A percentile compares a stretch with the other conserved stretches of the same genome.
These are phyloP conservation scores for Cyathus striatus DNA, from an alignment of 768 basidiomycete genomes.

Conservation along the genomic window DNA sequence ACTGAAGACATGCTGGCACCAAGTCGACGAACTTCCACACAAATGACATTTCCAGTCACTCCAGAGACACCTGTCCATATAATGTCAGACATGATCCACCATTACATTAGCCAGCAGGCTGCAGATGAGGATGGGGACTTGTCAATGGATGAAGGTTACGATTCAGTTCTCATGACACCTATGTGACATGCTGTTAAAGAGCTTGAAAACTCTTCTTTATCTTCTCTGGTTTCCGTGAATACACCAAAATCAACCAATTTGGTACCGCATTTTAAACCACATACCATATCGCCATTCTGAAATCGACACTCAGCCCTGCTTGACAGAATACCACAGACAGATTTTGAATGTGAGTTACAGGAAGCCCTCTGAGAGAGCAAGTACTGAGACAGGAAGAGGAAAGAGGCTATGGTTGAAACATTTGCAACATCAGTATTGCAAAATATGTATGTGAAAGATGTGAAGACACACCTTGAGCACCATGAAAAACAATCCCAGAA, in stretches of 20 bases:
- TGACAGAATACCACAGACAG: not conserved
- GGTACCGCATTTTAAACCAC: slow-evolving; percentile 3
- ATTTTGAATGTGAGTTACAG: not conserved
- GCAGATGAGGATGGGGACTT: not conserved
- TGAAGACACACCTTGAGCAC: not conserved
- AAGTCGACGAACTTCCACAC: slow-evolving; percentile 12
- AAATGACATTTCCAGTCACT: slow-evolving; percentile 10
- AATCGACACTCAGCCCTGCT: not conserved
- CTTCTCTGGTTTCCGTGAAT: not conserved
- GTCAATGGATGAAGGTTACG: not conserved
- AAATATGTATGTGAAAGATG: not conserved
- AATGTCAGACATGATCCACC: slow-evolving; percentile 10
- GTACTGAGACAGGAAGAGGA: not conserved
- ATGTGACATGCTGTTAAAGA: slow-evolving; percentile 1
- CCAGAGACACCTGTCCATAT: slow-evolving; percentile 14
- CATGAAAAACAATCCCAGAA: not conserved
- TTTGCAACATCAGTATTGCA: not conserved
- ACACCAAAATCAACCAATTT: slow-evolving; percentile 2
- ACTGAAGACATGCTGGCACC: slow-evolving; percentile 17
- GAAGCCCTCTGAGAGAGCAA: not conserved
- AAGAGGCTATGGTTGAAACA: not conserved
- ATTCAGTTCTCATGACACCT: not conserved
- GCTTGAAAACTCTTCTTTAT: slow-evolving; percentile 4
- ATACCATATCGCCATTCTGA: not conserved
- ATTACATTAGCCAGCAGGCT: slow-evolving; percentile 1